Conservation (phyloP, 2,329 filamentous ascomycete genomes). For the Hyphodiscus sp. region DNA sequence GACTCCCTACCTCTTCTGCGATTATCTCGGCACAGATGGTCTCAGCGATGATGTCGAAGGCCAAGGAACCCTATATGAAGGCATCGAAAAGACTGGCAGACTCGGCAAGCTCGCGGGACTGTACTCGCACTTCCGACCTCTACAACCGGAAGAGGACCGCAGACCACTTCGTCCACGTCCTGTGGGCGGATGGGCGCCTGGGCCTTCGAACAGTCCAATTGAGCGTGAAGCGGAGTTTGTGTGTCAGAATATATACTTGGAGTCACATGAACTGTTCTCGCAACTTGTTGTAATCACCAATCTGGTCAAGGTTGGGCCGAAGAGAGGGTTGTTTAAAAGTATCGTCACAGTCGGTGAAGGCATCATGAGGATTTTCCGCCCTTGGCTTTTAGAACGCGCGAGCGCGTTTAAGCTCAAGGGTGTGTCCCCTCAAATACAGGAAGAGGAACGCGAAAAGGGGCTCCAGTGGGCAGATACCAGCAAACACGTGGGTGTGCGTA, state of each 20-base stretch:
- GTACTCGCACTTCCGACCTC: conserved; percentile 67
- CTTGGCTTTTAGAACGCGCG: conserved; percentile 53
- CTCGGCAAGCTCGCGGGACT: conserved; percentile 46
- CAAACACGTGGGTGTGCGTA: conserved; percentile 60
- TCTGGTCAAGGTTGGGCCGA: conserved; percentile 59
- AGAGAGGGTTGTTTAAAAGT: conserved; percentile 54
- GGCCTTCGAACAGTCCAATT: conserved; percentile 21
- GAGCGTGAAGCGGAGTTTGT: conserved; percentile 38
- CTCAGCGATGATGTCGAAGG: conserved; percentile 40
- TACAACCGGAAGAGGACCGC: conserved; percentile 47
- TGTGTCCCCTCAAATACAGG: background rate
- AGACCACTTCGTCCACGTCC: conserved; percentile 23
- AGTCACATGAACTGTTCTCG: conserved; percentile 65
- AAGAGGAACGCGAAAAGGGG: conserved; percentile 29
- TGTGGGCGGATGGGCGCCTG: conserved; percentile 32
- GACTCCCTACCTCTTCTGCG: conserved; percentile 63
- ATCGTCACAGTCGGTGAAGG: conserved; percentile 62
- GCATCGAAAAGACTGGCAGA: conserved; percentile 23
- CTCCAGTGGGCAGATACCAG: conserved; percentile 64
- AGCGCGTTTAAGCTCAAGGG: background rate
- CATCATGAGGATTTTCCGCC: conserved; percentile 63
- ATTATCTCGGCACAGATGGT: conserved; percentile 55
- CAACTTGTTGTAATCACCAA: conserved; percentile 66
- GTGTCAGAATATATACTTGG: conserved; percentile 56
- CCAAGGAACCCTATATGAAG: conserved; percentile 22